phyloP scores from a whole-genome alignment of 78 protist genomes.

The Dictyostelium capitatum region DNA sequence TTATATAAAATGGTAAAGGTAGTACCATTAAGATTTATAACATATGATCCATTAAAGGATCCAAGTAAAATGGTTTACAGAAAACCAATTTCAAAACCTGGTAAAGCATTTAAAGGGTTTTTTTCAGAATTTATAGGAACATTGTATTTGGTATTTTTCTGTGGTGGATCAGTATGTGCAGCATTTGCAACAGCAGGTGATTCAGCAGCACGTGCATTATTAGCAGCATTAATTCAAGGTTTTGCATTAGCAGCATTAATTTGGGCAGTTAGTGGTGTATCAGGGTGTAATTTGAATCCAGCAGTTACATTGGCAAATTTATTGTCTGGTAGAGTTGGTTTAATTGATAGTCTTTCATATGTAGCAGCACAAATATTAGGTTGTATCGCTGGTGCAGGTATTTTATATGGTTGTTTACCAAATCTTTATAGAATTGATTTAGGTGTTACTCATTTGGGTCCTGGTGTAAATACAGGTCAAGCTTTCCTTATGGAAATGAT shows the following conservation, averaged over 20 bases:
- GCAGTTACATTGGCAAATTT: slow-evolving; percentile 66
- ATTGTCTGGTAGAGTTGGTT: slow-evolving; percentile 68
- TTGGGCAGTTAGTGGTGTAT: slow-evolving; percentile 66
- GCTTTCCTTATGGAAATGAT: slow-evolving; percentile 70
- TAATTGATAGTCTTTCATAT: slow-evolving; percentile 38
- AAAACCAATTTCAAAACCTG: slow-evolving; percentile 18
- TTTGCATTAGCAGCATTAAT: slow-evolving; percentile 58
- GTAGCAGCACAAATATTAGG: slow-evolving; percentile 59
- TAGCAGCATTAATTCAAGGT: slow-evolving; percentile 51
- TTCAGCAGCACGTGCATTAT: slow-evolving; percentile 7
- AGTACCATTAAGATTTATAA: slow-evolving; percentile 32
- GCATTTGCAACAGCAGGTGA: slow-evolving; percentile 43
- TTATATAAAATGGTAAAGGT: slow-evolving; percentile 7
- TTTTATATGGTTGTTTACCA: slow-evolving; percentile 63
- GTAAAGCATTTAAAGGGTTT: slow-evolving; percentile 38
- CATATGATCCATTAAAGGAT: slow-evolving; percentile 75
- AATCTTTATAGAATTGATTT: not conserved
- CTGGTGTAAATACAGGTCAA: slow-evolving; percentile 45
- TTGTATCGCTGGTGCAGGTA: slow-evolving; percentile 67
- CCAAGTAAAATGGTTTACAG: slow-evolving; percentile 47
- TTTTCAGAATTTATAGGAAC: slow-evolving; percentile 65
- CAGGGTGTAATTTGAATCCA: slow-evolving; percentile 77
- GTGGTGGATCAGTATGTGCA: slow-evolving; percentile 55
- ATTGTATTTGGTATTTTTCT: slow-evolving; percentile 34
- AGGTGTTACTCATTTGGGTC: slow-evolving; percentile 32